Evolutionary conservation across 2,329 filamentous ascomycete genomes (phyloP), one percentile per base, ranked within the genome.

Genomic region (Apiospora hydei): DNA sequence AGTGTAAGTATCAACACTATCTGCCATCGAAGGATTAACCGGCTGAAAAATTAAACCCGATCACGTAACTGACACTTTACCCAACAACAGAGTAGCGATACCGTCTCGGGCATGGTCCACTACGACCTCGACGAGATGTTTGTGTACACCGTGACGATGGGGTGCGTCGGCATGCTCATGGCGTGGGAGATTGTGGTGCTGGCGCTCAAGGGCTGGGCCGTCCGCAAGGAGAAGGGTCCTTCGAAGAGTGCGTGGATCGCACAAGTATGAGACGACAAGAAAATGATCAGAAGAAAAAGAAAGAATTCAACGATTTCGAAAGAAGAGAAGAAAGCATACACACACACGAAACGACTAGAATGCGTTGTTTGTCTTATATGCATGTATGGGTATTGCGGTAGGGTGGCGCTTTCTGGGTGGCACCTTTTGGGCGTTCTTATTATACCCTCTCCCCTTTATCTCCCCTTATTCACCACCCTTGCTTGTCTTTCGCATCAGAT

Each of bases 91-190:
- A n/a, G 93, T 74, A 89, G 89, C 71, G 94, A 97, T 78, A 93
- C 93, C 0, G 89, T 98, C 38, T 81, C 86, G 13, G 90, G 91
- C n/a, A 94, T 98, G 85, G 91, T 95, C 73, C 87, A 88, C 71
- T 92, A 95, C 79, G 83, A 91, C 4, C 84, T 98, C 21, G 93
- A 98, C 78, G 94, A 94, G 74, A 98, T 98, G 95, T 96, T 98
- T 82, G 90, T 94, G 73, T 97, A 98, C 82, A 98, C 94, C 0
- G 89, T 98, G 46, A 93, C 91, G 13, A 93, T 97, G 89, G 96
- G 95, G 2, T 80, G 97, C 8, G 93, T 94, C 1, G 92, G 92
- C 1, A 86, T 98, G 69, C 82, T 97, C 69, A 96, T 98, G 93
- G 91, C 95, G 0, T 98, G 94, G 91, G 88, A 93, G 70, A 88